A percentile compares a stretch with the other conserved stretches of the same genome.
These are phyloP conservation scores for Penicillium angulare DNA, from an alignment of 495 filamentous ascomycete species.

Conservation along the genomic window DNA sequence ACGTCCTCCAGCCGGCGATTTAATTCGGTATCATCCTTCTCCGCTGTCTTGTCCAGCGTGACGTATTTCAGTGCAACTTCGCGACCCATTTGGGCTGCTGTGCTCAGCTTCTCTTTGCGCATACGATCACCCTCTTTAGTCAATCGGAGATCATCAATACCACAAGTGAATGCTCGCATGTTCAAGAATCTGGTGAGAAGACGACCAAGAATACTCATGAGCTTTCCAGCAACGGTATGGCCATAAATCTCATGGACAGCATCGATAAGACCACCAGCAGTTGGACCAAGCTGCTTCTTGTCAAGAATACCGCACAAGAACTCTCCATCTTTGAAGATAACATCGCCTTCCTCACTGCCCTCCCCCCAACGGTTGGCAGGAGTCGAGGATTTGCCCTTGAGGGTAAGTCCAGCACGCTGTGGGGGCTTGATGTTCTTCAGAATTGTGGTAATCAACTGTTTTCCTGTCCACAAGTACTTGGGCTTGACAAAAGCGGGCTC, in stretches of 20 bases:
- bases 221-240: slow-evolving; percentile 75
- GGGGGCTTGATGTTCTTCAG: slow-evolving; percentile 83
- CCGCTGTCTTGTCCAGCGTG: slow-evolving; percentile 65
- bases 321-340: slow-evolving; percentile 83
- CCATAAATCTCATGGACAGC: slow-evolving; percentile 92
- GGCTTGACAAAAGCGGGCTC: slow-evolving; percentile 83
- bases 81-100: slow-evolving; percentile 70
- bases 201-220: slow-evolving; percentile 85
- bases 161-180: slow-evolving; percentile 94
- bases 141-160: slow-evolving; percentile 91
- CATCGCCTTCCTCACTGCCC: slow-evolving; percentile 65
- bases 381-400: slow-evolving; percentile 75
- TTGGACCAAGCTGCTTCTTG: slow-evolving; percentile 91
- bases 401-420: slow-evolving; percentile 71
- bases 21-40: slow-evolving; percentile 68
- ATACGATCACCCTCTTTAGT: slow-evolving; percentile 75
- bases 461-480: slow-evolving; percentile 87
- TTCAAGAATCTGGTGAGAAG: slow-evolving; percentile 86
- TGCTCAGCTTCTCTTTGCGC: slow-evolving; percentile 66
- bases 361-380: slow-evolving; percentile 74
- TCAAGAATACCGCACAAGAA: slow-evolving; percentile 89
- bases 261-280: slow-evolving; percentile 83
- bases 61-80: slow-evolving; percentile 89
- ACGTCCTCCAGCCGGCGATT: slow-evolving; percentile 81
- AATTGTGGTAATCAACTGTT: slow-evolving; percentile 92